Percentiles rank a stretch among this genome's conserved stretches.
Evolutionary conservation across 1,284 basidiomycete species (phyloP).

Genomic region (Ustanciosporium gigantosporum): DNA sequence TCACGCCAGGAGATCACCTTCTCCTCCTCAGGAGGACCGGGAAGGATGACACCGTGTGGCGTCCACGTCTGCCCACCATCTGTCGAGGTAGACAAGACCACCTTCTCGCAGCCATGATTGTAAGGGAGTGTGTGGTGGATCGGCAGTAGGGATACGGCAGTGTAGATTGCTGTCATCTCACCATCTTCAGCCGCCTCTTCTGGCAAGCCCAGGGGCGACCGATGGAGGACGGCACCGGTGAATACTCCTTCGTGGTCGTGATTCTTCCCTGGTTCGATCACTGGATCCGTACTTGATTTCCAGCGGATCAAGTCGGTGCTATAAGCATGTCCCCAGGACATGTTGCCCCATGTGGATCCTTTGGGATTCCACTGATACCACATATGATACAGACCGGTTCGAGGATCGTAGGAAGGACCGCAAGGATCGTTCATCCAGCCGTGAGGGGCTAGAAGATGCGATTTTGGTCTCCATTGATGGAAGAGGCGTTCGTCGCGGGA

Average conservation of each 20-base stretch:
- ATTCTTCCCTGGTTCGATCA: slow-evolving; percentile 26
- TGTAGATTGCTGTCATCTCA: slow-evolving; percentile 46
- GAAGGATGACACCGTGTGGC: slow-evolving; percentile 22
- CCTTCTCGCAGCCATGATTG: slow-evolving; percentile 40
- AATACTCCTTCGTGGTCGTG: slow-evolving; percentile 46
- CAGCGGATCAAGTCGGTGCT: slow-evolving; percentile 43
- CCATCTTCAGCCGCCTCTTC: slow-evolving; percentile 7
- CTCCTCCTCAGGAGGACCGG: slow-evolving; percentile 31
- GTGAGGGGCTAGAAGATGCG: slow-evolving; percentile 42
- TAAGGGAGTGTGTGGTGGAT: slow-evolving; percentile 45
- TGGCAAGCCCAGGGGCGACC: slow-evolving; percentile 14
- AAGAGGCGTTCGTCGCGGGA: too few species aligned
- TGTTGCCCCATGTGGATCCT: slow-evolving; percentile 46
- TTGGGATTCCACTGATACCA: slow-evolving; percentile 49
- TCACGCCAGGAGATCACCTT: slow-evolving; percentile 48
- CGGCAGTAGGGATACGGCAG: slow-evolving; percentile 44
- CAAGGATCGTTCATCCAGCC: slow-evolving; percentile 54
- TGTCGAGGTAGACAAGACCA: slow-evolving; percentile 37
- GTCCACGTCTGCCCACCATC: slow-evolving; percentile 42
- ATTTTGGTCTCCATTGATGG: slow-evolving; percentile 32
- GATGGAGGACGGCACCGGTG: slow-evolving; percentile 41
- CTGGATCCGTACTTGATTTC: slow-evolving; percentile 25
- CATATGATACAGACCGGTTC: slow-evolving; percentile 37
- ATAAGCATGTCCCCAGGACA: slow-evolving; percentile 44
- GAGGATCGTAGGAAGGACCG: slow-evolving; percentile 37